These are phyloP conservation scores for Syzygium jambos DNA, from an alignment of 345 rosid genomes.

Conservation along the genomic window DNA sequence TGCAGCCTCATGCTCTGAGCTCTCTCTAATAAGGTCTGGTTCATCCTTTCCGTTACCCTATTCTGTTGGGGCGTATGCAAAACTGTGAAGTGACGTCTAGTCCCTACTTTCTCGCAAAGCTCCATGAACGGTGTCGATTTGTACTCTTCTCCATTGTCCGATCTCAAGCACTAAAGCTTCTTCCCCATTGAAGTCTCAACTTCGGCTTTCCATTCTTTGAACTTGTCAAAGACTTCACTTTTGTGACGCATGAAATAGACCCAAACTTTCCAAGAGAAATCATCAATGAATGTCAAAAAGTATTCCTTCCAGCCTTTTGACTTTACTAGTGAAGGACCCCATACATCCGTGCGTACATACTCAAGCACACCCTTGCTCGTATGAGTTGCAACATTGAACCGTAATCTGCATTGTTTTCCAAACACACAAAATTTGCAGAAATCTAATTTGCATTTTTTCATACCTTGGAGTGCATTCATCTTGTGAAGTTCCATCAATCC, in stretches of 20 bases:
- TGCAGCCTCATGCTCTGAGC: background rate
- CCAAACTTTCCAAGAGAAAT: background rate
- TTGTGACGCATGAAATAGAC: background rate
- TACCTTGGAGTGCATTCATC: background rate
- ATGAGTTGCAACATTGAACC: background rate
- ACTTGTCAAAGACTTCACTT: background rate
- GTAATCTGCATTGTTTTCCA: background rate
- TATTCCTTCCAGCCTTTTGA: background rate
- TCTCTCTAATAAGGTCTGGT: background rate
- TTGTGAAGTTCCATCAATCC: background rate
- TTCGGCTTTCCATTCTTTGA: background rate
- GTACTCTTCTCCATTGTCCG: background rate
- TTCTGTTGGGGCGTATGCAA: background rate
- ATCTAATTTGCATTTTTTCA: background rate
- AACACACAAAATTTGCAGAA: background rate
- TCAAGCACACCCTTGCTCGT: background rate
- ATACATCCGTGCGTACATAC: background rate
- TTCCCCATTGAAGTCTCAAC: background rate
- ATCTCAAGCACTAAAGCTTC: background rate
- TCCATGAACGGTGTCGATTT: background rate
- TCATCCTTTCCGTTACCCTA: background rate
- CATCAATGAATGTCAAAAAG: background rate
- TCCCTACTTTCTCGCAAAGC: background rate
- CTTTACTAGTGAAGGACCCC: background rate
- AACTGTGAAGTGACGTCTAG: background rate